phyloP scores from a whole-genome alignment of 1,139 yeast species.

The Debaryomycetaceae sp. region DNA sequence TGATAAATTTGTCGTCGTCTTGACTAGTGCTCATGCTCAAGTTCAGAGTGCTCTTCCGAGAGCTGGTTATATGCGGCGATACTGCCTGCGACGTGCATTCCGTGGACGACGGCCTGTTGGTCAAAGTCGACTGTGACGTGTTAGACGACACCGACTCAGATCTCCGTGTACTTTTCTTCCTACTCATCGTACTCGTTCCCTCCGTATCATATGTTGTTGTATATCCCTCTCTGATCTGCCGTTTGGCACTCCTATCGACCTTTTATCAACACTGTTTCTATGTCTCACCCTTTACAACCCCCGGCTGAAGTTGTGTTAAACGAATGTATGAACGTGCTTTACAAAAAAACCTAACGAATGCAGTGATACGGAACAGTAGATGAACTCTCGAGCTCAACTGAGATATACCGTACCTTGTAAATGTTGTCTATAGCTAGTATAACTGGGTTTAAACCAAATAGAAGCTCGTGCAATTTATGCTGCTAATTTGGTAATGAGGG shows the following conservation, averaged over 20 bases:
- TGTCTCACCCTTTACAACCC: too few species aligned
- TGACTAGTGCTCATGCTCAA: neutral
- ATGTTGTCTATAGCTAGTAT: neutral
- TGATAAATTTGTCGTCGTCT: conserved; percentile 25
- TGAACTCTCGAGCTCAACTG: neutral
- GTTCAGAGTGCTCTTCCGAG: neutral
- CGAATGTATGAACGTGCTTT: neutral
- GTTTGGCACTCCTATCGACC: too few species aligned
- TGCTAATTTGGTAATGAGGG: neutral
- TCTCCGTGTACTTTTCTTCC: conserved; percentile 14
- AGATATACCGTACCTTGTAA: neutral
- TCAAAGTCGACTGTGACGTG: conserved; percentile 7
- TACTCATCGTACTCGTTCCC: conserved; percentile 8
- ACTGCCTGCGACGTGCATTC: neutral
- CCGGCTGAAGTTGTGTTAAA: neutral
- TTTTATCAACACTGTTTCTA: too few species aligned
- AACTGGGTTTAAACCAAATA: too few species aligned
- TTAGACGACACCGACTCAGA: conserved; percentile 12
- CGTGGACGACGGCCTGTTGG: conserved; percentile 3
- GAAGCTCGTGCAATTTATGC: neutral
- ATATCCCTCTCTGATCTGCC: too few species aligned
- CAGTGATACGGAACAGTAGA: neutral
- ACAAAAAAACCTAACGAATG: neutral
- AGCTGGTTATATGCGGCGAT: conserved; percentile 4
- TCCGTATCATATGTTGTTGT: too few species aligned